Base-by-base conservation (phyloP, 1,284 basidiomycete genomes). In the Irpex sp. region DNA sequence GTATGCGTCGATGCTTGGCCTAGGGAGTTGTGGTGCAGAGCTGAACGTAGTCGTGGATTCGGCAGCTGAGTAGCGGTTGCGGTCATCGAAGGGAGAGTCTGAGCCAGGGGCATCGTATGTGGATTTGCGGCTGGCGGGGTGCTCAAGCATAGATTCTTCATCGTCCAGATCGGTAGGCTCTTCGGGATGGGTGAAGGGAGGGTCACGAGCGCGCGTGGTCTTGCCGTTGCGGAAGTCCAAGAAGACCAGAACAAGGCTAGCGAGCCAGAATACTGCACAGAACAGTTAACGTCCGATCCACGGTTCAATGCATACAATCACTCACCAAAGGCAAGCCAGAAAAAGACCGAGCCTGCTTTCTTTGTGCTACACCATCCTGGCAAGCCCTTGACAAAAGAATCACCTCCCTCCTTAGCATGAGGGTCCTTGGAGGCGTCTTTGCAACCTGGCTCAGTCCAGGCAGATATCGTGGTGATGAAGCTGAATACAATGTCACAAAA, bases 361-460 rank as follows among this genome's bases (percentile, higher is more conserved):
- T 96, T 95, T 6, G 94, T 95, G 64, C 80, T 85, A 74, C 94
- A 96, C 90, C 91, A 96, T 1, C 88, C 84, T 10, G 80, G 72
- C 5, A 96, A 78, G 6, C 78, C 91, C 10, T 80, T 79, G 67
- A 82, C 83, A 73, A 88, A 96, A 59, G 76, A 81, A 56, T 87
- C 81, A 8, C 91, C 91, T 16, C 82, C 77, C 56, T 47, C 19
- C 48, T 72, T 78, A 0, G 84, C 86, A 67, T 95, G 66, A 37
- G 72, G 72, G 55, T 74, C 91, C n/a, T 83, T 80, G 58, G 74
- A 78, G 2, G 85, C 82, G 66, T 95, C 80, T 74, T 95, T 95
- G 79, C 94, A 96, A 0, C 94, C 93, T 3, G 88, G 71, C 71
- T 93, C 77, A 12, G 91, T 91, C 82, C 85, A 91, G 0, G 88